A percentile compares a stretch with the other conserved stretches of the same genome.
phyloP scores from a whole-genome alignment of 2,329 filamentous ascomycete genomes.

The Cercospora sojina region DNA sequence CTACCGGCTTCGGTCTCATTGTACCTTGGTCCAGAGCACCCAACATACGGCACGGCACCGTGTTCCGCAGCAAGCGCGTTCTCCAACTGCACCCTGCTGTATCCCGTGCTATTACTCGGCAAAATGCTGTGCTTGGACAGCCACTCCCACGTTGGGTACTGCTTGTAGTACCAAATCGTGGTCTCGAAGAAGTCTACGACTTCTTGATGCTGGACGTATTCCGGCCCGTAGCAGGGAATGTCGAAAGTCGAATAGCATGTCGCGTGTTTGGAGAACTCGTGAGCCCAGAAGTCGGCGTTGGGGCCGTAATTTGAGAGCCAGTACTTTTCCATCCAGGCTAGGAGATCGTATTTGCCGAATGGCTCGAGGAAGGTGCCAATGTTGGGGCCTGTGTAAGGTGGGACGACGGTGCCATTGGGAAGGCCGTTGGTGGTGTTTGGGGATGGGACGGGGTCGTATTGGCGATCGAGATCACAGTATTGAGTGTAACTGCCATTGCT shows the following conservation, averaged over 20 bases:
- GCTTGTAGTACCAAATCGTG: conserved; percentile 56
- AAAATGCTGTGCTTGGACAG: conserved; percentile 55
- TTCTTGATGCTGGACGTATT: conserved; percentile 57
- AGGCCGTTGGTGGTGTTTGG: conserved; percentile 64
- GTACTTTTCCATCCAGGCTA: conserved; percentile 65
- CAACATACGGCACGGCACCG: conserved; percentile 59
- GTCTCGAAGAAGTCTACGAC: conserved; percentile 65
- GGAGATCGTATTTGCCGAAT: conserved; percentile 59
- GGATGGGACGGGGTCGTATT: conserved; percentile 59
- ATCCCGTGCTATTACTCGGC: conserved; percentile 59
- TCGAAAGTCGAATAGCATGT: conserved; percentile 69
- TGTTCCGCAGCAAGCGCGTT: conserved; percentile 51
- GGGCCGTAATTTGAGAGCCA: conserved; percentile 60
- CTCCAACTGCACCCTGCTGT: conserved; percentile 56
- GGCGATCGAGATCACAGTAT: conserved; percentile 64
- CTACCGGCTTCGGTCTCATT: conserved; percentile 60
- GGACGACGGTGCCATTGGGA: conserved; percentile 53
- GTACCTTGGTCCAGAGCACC: conserved; percentile 60
- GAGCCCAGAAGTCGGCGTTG: conserved; percentile 61
- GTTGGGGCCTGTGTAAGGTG: conserved; percentile 57
- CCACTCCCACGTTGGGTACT: conserved; percentile 61
- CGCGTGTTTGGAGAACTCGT: conserved; percentile 32
- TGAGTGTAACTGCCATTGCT: conserved; percentile 60
- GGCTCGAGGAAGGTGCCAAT: conserved; percentile 60
- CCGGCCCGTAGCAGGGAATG: conserved; percentile 62